These are phyloP conservation scores for Earliella scabrosa DNA, from an alignment of 1,284 basidiomycete genomes.

Conservation along the genomic window DNA sequence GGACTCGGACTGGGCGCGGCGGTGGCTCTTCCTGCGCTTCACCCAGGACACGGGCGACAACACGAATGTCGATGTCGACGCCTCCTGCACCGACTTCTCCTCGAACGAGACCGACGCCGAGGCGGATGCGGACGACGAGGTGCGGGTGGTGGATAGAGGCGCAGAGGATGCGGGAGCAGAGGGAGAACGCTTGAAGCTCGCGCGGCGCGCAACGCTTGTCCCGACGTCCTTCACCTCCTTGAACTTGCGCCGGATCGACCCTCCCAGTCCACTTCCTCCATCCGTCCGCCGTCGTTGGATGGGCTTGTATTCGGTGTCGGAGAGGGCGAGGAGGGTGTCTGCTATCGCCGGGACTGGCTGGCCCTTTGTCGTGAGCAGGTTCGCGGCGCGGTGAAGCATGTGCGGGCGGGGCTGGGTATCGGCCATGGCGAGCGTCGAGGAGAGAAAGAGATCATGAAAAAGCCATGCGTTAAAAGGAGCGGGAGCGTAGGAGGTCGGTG, in stretches of 20 bases:
- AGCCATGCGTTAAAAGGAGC: background rate
- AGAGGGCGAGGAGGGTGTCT: conserved; percentile 21
- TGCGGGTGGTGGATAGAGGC: conserved; percentile 9
- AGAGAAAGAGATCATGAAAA: background rate
- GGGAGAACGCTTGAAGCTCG: conserved; percentile 28
- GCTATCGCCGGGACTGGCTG: conserved; percentile 30
- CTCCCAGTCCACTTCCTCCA: conserved; percentile 26
- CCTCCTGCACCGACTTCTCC: conserved; percentile 1
- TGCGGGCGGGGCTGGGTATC: conserved; percentile 7
- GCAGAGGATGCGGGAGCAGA: conserved; percentile 2
- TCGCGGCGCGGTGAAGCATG: conserved; percentile 26
- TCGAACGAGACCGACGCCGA: conserved; percentile 1
- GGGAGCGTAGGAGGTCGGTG: background rate
- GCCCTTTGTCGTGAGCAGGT: conserved; percentile 32
- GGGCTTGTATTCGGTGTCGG: conserved; percentile 7
- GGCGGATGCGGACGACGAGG: conserved; percentile 1
- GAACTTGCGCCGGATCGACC: conserved; percentile 33
- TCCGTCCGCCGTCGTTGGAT: conserved; percentile 17
- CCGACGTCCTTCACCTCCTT: conserved; percentile 31
- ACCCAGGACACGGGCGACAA: conserved; percentile 15
- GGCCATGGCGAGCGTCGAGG: background rate
- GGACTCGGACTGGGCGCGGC: conserved; percentile 26
- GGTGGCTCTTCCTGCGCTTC: conserved; percentile 23
- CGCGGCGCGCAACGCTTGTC: conserved; percentile 27
- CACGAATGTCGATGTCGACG: conserved; percentile 12